Evolutionary conservation across 1,284 basidiomycete species (phyloP).

Genomic region (Uromyces viciae-fabae): DNA sequence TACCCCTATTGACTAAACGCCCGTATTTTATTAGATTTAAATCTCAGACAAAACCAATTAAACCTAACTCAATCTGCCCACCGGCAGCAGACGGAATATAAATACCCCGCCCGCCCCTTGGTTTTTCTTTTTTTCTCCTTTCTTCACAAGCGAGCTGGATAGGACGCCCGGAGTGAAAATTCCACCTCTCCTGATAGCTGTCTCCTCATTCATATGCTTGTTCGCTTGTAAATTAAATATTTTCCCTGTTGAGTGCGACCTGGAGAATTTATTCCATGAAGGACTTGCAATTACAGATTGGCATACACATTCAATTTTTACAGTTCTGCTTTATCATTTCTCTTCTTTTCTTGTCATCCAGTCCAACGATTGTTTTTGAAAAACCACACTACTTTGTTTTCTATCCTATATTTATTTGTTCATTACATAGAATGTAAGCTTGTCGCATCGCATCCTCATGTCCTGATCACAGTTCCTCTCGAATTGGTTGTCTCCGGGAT

Average conservation of each 20-base stretch:
- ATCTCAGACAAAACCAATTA: constrained; percentile 11
- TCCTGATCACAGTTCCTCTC: no score
- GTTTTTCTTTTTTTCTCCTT: background rate
- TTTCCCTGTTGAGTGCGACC: constrained; percentile 45
- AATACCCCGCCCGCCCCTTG: background rate
- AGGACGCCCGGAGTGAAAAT: constrained; percentile 15
- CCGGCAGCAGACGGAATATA: background rate
- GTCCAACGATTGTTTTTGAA: no score
- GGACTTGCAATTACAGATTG: constrained; percentile 45
- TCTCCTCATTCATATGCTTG: constrained; percentile 27
- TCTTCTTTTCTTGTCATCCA: no score
- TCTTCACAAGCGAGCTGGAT: constrained; percentile 27
- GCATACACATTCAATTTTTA: no score
- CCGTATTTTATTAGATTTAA: background rate
- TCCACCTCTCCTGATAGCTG: constrained; percentile 36
- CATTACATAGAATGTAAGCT: no score
- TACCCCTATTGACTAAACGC: background rate
- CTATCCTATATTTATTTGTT: no score
- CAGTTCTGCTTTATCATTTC: no score
- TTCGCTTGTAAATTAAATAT: constrained; percentile 19
- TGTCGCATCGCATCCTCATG: no score
- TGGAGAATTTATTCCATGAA: constrained; percentile 31
- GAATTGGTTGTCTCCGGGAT: no score
- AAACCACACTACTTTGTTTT: no score
- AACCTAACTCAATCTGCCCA: no score